These are phyloP conservation scores for Marasmius oreades DNA, from an alignment of 1,284 basidiomycete genomes.

Conservation along the genomic window DNA sequence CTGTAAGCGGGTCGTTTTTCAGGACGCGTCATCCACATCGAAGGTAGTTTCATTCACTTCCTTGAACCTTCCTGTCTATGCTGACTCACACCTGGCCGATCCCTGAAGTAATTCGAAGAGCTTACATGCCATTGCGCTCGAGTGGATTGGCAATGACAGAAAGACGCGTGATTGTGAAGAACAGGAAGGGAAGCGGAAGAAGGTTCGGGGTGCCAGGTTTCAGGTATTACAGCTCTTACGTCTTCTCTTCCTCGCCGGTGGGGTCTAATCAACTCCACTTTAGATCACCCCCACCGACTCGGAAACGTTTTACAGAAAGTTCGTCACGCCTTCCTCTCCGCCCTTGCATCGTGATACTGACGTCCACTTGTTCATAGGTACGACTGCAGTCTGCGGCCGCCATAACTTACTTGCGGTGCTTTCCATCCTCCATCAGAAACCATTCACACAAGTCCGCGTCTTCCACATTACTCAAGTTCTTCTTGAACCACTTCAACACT, in stretches of 20 bases:
- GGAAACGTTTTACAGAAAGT: constrained; percentile 1
- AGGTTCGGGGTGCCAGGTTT: neutral
- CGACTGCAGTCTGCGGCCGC: neutral
- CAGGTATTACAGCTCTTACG: neutral
- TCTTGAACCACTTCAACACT: no score
- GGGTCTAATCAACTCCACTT: neutral
- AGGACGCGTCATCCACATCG: neutral
- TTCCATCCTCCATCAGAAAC: no score
- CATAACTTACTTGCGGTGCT: neutral
- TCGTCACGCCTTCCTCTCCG: neutral
- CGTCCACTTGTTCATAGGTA: neutral
- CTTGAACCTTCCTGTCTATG: constrained; percentile 57
- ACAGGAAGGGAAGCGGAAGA: neutral
- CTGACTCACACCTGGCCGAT: neutral
- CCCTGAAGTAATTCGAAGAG: neutral
- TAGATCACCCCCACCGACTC: neutral
- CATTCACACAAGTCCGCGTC: no score
- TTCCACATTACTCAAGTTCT: no score
- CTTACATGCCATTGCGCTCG: neutral
- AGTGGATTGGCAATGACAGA: neutral
- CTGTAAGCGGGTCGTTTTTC: constrained; percentile 34
- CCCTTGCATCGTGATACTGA: neutral
- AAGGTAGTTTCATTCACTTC: constrained; percentile 9
- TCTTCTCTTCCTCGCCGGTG: neutral
- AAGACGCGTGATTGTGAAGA: neutral